Evolutionary conservation across 2,329 filamentous ascomycete genomes (phyloP), one percentile per base, ranked within the genome.

Genomic region (Xylaria sp.): DNA sequence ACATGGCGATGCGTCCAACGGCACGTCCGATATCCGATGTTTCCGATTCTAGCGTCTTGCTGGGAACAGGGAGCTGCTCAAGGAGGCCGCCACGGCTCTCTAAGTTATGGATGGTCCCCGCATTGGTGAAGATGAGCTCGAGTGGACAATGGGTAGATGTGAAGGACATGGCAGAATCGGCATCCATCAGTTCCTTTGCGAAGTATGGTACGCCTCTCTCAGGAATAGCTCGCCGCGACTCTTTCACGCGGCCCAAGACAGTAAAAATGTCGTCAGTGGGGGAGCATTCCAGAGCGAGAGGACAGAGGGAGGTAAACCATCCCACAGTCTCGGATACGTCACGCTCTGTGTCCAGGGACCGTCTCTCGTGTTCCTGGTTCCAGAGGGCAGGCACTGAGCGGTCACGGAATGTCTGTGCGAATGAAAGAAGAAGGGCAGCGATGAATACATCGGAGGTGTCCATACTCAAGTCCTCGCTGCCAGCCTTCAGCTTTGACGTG

Each of bases 251-350:
- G n/a, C 77, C 77, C 9, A 85, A 67, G 0, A 79, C 76, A 11
- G 79, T 72, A 38, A 83, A 67, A 16, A 84, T 67, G 53, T 84
- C 79, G 26, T 80, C 76, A 2, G 72, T 67, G 2, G 71, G 68
- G 2, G 78, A 73, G 1, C 76, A 62, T 7, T 74, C 72, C 2
- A 79, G 69, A 1, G 74, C 71, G 5, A 85, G 70, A 0, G 83
- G 83, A 44, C 77, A 81, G 11, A 86, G 69, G 0, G 81, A 77
- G 2, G 82, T 84, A 57, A 86, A 84, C 82, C 82, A 85, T 1
- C 83, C 83, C 0, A 86, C 81, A 0, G 82, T 85, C 47, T 82
- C 73, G 4, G 78, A 76, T 1, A 84, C 74, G 65, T 85, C 79
- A 11, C 80, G 70, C 16, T 77, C 75, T 0, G 68, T 65, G 21